Base-by-base conservation (phyloP, 768 basidiomycete genomes). In the Neoboletus brunneissimus region DNA sequence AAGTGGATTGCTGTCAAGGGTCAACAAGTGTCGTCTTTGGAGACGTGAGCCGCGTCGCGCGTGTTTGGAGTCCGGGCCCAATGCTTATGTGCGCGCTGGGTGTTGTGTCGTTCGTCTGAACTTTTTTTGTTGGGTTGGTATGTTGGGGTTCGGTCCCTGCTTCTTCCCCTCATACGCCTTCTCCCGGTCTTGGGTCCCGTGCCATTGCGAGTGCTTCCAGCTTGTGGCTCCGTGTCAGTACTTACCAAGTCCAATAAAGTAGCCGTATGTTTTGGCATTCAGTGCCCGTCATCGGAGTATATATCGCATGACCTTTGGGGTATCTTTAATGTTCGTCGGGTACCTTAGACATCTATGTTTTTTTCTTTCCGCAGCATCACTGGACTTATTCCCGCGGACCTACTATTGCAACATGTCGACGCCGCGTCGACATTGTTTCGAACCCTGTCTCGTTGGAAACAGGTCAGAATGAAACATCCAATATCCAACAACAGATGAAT, bases 1-100 rank as follows among this genome's bases (percentile, higher is more conserved):
- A 89, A 87, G 67, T 91, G 89, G 89, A 82, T 91, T 48, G 76
- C 87, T 20, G 84, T 91, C 68, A 87, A 89, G 71, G 78, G 78
- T 23, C 74, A 82, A 56, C 58, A 68, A 23, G 50, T 60, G 20
- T 48, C 54, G 10, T 53, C 62, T 32, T 47, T 22, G 32, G 68
- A 64, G 0, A 54, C 54, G 0, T 68, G 37, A 61, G 32, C 13
- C 40, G 20, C 38, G 38, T n/a, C 18, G 38, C 18, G 22, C 34
- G 5, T 34, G 13, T 12, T 34, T 13, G 34, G 15, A 13, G 43
- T n/a, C 29, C 12, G 16, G 45, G 53, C 37, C 29, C 46, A 38
- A 15, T 22, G 51, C 34, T 44, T 13, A 13, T 42, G 38, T 37
- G 25, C 37, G 50, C 23, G 34, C 29, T 31, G 35, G 32, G 29